Conservation (phyloP, 805 yeast species). For the Ogataea trehaloabstinens region DNA sequence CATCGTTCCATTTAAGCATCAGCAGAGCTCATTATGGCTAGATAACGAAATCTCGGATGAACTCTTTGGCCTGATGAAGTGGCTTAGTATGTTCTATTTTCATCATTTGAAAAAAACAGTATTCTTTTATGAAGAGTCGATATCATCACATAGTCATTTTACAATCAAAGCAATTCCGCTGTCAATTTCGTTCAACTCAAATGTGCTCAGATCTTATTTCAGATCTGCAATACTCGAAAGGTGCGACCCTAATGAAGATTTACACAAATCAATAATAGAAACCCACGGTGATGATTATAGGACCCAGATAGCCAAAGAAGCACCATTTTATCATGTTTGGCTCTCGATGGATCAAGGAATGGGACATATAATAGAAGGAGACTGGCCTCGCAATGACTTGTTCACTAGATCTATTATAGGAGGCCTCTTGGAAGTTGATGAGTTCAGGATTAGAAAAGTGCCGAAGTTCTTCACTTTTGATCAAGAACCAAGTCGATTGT, state of each 20-base stretch:
- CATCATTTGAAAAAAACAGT: conserved; percentile 32
- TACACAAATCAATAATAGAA: conserved; percentile 36
- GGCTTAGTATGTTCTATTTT: conserved; percentile 40
- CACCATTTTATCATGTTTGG: conserved; percentile 54
- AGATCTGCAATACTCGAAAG: conserved; percentile 38
- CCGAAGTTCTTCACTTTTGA: conserved; percentile 21
- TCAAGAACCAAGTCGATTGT: background rate
- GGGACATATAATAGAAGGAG: conserved; percentile 47
- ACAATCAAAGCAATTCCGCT: conserved; percentile 44
- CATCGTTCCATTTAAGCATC: conserved; percentile 43
- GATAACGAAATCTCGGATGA: conserved; percentile 45
- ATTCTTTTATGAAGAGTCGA: conserved; percentile 45
- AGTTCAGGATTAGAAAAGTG: conserved; percentile 33
- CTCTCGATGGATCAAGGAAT: conserved; percentile 43
- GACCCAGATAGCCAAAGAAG: conserved; percentile 41
- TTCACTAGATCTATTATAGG: conserved; percentile 47
- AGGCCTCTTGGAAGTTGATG: conserved; percentile 41
- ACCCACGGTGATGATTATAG: conserved; percentile 30
- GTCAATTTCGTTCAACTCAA: conserved; percentile 29
- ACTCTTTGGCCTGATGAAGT: conserved; percentile 40
- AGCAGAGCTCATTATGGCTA: conserved; percentile 38
- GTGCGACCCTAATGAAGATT: conserved; percentile 39
- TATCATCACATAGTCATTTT: conserved; percentile 35
- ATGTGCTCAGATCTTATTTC: conserved; percentile 40
- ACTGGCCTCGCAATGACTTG: conserved; percentile 47